These are phyloP conservation scores for Myriosclerotinia duriaeana DNA, from an alignment of 2,329 filamentous ascomycete genomes.

Conservation along the genomic window DNA sequence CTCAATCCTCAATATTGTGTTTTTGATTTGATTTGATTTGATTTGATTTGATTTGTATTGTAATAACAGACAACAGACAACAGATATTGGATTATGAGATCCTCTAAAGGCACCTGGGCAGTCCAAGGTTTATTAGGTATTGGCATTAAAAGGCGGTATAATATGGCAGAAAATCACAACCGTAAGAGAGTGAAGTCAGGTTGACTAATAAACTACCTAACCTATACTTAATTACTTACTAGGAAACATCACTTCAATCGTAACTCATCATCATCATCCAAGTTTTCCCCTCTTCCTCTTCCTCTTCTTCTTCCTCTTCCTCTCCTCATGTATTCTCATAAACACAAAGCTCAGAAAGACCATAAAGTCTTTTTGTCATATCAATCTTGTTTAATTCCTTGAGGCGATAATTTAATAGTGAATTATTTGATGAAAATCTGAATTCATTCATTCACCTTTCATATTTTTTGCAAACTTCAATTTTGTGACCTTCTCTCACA, in stretches of 20 bases:
- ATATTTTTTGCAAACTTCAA: neutral
- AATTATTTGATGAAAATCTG: neutral
- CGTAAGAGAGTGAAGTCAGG: neutral
- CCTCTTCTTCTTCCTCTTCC: slow-evolving; percentile 11
- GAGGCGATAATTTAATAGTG: slow-evolving; percentile 14
- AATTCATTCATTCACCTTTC: neutral
- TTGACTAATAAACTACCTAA: slow-evolving; percentile 3
- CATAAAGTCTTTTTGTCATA: slow-evolving; percentile 17
- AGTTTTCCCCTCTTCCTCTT: neutral
- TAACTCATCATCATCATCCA: slow-evolving; percentile 12
- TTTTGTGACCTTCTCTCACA: slow-evolving; percentile 18
- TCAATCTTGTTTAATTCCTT: slow-evolving; percentile 24
- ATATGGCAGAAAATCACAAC: slow-evolving; percentile 8
- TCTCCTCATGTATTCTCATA: slow-evolving; percentile 24
- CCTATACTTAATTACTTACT: too few relatives aligned
- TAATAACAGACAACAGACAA: too few relatives aligned
- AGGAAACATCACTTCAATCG: slow-evolving; percentile 10
- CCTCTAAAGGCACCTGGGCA: too few relatives aligned
- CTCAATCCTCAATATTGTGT: neutral
- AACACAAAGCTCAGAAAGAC: slow-evolving; percentile 18
- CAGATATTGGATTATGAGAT: too few relatives aligned
- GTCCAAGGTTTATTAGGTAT: too few relatives aligned
- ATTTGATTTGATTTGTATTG: neutral
- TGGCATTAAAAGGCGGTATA: neutral
- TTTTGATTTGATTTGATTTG: neutral